These are phyloP conservation scores for Raddia distichophylla DNA, from an alignment of 176 grass and related monocot species.

Conservation along the genomic window DNA sequence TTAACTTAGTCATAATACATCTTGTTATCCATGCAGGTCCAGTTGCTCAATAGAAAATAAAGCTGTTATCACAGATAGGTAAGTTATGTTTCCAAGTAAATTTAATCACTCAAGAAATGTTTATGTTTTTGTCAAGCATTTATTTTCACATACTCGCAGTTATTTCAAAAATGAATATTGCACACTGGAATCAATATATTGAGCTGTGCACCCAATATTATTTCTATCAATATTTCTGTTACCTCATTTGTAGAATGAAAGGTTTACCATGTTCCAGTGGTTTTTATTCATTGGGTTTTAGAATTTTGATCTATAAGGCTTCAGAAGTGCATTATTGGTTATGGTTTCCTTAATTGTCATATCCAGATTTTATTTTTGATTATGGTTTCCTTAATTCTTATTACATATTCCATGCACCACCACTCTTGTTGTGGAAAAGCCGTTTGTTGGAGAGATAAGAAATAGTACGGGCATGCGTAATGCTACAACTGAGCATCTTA, in stretches of 20 bases:
- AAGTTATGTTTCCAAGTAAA: conserved; percentile 32
- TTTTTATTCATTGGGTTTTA: too few relatives aligned
- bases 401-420: too few relatives aligned
- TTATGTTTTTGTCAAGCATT: conserved; percentile 19
- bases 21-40: conserved; percentile 44
- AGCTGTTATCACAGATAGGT: conserved; percentile 92
- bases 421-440: too few relatives aligned
- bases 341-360: too few relatives aligned
- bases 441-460: too few relatives aligned
- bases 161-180: conserved; percentile 17
- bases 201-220: not conserved
- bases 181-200: conserved; percentile 10
- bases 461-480: too few relatives aligned
- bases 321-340: too few relatives aligned
- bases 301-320: too few relatives aligned
- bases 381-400: too few relatives aligned
- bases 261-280: not conserved
- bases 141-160: not conserved
- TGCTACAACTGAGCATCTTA: too few relatives aligned
- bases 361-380: too few relatives aligned
- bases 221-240: not conserved
- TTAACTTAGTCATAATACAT: not conserved
- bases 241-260: not conserved
- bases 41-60: conserved; percentile 73
- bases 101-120: conserved; percentile 19